Percentiles rank a stretch among this genome's conserved stretches.
Evolutionary conservation across 2,329 filamentous ascomycete genomes (phyloP).

Genomic region (Beauveria caledonica): DNA sequence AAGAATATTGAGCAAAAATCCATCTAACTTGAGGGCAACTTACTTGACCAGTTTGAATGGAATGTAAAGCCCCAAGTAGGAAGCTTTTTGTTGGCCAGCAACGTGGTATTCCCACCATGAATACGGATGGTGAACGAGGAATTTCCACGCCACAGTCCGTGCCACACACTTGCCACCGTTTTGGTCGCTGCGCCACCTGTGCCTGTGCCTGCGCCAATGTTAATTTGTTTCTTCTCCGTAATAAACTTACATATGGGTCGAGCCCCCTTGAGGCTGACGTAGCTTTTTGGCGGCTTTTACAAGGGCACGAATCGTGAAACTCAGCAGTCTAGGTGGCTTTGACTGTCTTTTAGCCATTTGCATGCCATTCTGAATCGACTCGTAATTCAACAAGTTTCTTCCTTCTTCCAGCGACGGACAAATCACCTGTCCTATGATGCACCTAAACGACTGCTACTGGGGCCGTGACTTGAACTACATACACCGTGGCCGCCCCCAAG

Average conservation of each 20-base stretch:
- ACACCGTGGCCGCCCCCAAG: slow-evolving; percentile 6
- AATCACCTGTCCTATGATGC: neutral
- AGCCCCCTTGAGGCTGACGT: slow-evolving; percentile 5
- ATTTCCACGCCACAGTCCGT: neutral
- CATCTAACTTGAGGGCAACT: no score
- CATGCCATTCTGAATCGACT: neutral
- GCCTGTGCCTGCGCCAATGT: neutral
- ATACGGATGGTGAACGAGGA: no score
- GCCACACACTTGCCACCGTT: neutral
- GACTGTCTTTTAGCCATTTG: neutral
- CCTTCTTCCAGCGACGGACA: neutral
- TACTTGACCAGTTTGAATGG: no score
- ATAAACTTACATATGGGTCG: neutral
- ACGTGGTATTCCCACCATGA: no score
- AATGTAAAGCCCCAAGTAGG: no score
- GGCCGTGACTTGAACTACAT: slow-evolving; percentile 11
- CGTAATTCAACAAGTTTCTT: neutral
- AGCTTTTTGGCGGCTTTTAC: neutral
- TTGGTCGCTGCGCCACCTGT: neutral
- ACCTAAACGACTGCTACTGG: neutral
- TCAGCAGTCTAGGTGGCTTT: neutral
- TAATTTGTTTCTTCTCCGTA: neutral
- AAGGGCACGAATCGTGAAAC: slow-evolving; percentile 4
- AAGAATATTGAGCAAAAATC: no score
- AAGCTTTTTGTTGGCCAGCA: no score